Conservation (phyloP, 352 stramenopile genomes). For the Phytophthora macrochlamydospora region DNA sequence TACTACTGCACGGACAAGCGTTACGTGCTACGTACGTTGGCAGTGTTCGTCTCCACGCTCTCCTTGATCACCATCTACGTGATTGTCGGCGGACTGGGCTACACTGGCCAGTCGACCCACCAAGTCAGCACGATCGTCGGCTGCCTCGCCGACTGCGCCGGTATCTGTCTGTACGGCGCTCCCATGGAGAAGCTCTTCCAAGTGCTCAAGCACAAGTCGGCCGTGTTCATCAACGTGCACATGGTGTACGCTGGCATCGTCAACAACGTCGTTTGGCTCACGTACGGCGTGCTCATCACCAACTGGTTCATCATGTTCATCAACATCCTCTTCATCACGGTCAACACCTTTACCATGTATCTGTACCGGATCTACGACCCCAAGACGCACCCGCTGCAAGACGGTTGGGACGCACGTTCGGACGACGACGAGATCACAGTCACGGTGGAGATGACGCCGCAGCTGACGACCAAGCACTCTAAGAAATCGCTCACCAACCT, state of each 20-base stretch:
- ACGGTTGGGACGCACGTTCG: conserved; percentile 11
- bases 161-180: conserved; percentile 43
- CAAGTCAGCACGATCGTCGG: conserved; percentile 32
- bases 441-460: conserved; percentile 15
- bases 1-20: conserved; percentile 49
- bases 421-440: conserved; percentile 15
- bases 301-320: conserved; percentile 46
- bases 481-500: conserved; percentile 24
- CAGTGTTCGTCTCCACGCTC: conserved; percentile 21
- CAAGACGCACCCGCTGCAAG: conserved; percentile 24
- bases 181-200: conserved; percentile 46
- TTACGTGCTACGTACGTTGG: conserved; percentile 34
- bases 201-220: conserved; percentile 47
- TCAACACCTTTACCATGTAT: conserved; percentile 36
- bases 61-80: conserved; percentile 43
- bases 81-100: conserved; percentile 35
- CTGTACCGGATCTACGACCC: conserved; percentile 37
- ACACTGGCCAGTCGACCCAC: conserved; percentile 33
- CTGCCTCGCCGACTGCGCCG: conserved; percentile 33
- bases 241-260: conserved; percentile 49
- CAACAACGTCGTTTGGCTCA: conserved; percentile 53
- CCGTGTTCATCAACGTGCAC: conserved; percentile 55
- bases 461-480: conserved; percentile 18
- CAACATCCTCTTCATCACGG: conserved; percentile 41
- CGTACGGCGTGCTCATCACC: conserved; percentile 35